A percentile compares a stretch with the other conserved stretches of the same genome.
These are phyloP conservation scores for Corynascus novoguineensis DNA, from an alignment of 495 filamentous ascomycete genomes.

Conservation along the genomic window DNA sequence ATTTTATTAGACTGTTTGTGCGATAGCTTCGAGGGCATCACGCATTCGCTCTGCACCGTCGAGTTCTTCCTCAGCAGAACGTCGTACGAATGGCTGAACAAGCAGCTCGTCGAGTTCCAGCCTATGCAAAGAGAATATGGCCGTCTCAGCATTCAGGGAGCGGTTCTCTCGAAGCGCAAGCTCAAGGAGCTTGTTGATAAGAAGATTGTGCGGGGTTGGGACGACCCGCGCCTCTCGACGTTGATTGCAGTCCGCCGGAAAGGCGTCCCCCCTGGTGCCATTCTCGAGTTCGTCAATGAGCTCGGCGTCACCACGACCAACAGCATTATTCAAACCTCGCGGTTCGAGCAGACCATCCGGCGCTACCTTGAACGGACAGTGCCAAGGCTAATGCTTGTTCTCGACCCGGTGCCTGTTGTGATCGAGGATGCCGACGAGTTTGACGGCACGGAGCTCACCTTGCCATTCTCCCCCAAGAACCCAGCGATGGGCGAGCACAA, in stretches of 20 bases:
- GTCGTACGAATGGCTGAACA: slow-evolving; percentile 85
- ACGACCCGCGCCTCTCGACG: slow-evolving; percentile 85
- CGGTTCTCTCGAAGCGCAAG: slow-evolving; percentile 77
- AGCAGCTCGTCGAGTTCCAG: slow-evolving; percentile 61
- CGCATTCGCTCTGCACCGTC: slow-evolving; percentile 83
- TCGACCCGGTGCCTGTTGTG: slow-evolving; percentile 73
- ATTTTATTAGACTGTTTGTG: slow-evolving; percentile 59
- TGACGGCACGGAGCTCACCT: slow-evolving; percentile 48
- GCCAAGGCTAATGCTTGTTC: slow-evolving; percentile 78
- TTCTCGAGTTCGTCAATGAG: slow-evolving; percentile 81
- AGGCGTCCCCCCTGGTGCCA: slow-evolving; percentile 80
- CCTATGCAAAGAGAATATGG: slow-evolving; percentile 80
- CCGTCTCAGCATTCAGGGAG: slow-evolving; percentile 73
- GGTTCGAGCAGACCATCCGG: slow-evolving; percentile 75
- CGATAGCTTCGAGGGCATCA: slow-evolving; percentile 82
- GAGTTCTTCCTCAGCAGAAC: slow-evolving; percentile 72
- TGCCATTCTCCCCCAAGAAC: slow-evolving; percentile 74
- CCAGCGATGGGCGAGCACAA: slow-evolving; percentile 53
- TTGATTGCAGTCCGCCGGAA: slow-evolving; percentile 77
- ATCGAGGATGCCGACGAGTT: slow-evolving; percentile 71
- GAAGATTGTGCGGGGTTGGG: slow-evolving; percentile 72
- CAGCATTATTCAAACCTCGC: slow-evolving; percentile 63
- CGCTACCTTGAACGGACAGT: slow-evolving; percentile 78
- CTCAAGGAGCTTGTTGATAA: slow-evolving; percentile 70
- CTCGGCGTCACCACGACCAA: slow-evolving; percentile 77